Conservation (phyloP, 148 eudicot species). For the Arctostaphylos glauca region DNA sequence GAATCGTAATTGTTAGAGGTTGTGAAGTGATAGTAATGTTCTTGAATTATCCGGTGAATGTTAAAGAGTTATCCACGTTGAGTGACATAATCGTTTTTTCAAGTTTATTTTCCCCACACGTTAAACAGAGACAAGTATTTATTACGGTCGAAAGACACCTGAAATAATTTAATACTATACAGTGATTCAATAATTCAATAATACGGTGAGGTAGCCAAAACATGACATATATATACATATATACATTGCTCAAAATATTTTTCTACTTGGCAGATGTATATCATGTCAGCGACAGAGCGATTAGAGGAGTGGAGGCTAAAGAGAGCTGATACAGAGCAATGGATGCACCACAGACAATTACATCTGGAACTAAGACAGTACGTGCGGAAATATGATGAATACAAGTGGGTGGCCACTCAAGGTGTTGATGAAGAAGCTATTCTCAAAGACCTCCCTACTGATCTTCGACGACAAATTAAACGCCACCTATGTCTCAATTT, state of each 20-base stretch:
- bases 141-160: too few species aligned
- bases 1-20: too few species aligned
- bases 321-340: constrained; percentile 79
- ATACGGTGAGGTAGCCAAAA: too few species aligned
- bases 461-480: constrained; percentile 77
- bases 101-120: too few species aligned
- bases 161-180: too few species aligned
- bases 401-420: constrained; percentile 77
- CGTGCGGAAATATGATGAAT: constrained; percentile 69
- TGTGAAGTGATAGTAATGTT: too few species aligned
- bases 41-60: too few species aligned
- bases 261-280: constrained; percentile 49
- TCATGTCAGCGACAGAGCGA: constrained; percentile 66
- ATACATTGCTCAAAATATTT: not conserved
- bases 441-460: constrained; percentile 67
- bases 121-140: too few species aligned
- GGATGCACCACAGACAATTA: constrained; percentile 92
- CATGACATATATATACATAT: too few species aligned
- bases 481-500: constrained; percentile 85
- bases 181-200: too few species aligned
- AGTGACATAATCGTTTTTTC: too few species aligned
- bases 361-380: constrained; percentile 57
- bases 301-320: constrained; percentile 87
- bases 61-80: too few species aligned
- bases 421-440: constrained; percentile 79